Evolutionary conservation across 1,139 yeast species (phyloP), one percentile per base, ranked within the genome.

Genomic region (Saccharomycopsis hybrid): DNA sequence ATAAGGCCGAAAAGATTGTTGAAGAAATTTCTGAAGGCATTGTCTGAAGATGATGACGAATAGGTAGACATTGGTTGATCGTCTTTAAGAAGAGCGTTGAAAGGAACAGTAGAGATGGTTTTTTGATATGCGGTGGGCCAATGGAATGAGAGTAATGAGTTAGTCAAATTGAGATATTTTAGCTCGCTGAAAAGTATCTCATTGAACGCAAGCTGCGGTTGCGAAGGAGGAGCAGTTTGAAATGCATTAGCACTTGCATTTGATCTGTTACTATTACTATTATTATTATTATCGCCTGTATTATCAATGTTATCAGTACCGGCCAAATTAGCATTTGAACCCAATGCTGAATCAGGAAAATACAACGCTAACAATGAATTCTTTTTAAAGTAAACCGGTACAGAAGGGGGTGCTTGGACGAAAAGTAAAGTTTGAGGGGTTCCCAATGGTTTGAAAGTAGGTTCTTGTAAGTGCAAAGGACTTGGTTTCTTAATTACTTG

Each of bases 401-500:
- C 68, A 0, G 82, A 77, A 2, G 84, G 77, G 2, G 82, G 82
- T 5, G 74, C 62, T 5, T 69, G 66, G 5, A 77, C 37, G 18
- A 46, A 35, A 35, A 43, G 45, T 8, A 32, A 30, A 18, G 45
- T 43, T 5, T 38, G 32, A 3, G 45, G 45, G 2, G 45, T 24
- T 11, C 45, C 45, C 5, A 43, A 32, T 9, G 39, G 25, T 33
- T 43, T 35, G 27, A 43, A 33, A 11, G 33, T 35, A 2, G 45
- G 45, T 13, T 43, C 38, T 13, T 36, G 39, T 5, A 36, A 5
- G 13, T n/a, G 7, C n/a, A n/a, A n/a, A n/a, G n/a, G n/a, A n/a
- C n/a, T n/a, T n/a, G n/a, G n/a, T n/a, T n/a, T n/a, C n/a, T n/a
- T n/a, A n/a, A n/a, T n/a, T n/a, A n/a, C n/a, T n/a, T n/a, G n/a